These are phyloP conservation scores for Suillus weaverae DNA, from an alignment of 768 basidiomycete genomes.

Conservation along the genomic window DNA sequence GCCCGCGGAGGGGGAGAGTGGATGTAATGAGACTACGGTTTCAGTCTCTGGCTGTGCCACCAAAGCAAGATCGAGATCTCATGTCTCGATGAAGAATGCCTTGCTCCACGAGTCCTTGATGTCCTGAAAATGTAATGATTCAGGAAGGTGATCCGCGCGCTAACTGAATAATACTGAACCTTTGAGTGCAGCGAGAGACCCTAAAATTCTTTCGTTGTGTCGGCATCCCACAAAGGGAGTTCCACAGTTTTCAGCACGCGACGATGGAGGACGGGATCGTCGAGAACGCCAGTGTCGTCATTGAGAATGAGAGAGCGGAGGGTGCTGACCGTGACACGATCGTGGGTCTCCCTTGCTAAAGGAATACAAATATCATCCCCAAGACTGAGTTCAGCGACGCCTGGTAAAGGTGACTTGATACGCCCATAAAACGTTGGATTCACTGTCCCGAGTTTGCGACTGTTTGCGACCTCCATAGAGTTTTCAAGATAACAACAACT, in stretches of 20 bases:
- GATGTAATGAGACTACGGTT: too few relatives aligned
- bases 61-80: too few relatives aligned
- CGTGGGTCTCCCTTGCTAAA: background rate
- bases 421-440: background rate
- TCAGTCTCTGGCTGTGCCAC: too few relatives aligned
- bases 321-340: background rate
- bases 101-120: too few relatives aligned
- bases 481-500: background rate
- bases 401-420: background rate
- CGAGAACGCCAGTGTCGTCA: background rate
- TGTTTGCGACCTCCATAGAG: background rate
- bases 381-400: background rate
- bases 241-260: slow-evolving; percentile 17
- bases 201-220: too few relatives aligned
- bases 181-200: too few relatives aligned
- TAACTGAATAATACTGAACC: too few relatives aligned
- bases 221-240: background rate
- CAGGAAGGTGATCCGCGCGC: too few relatives aligned
- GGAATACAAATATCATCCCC: background rate
- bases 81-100: too few relatives aligned
- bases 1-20: too few relatives aligned
- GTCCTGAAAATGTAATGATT: too few relatives aligned
- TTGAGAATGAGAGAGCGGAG: background rate
- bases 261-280: slow-evolving; percentile 16
- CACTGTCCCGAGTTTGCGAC: background rate